Percentiles rank a stretch among this genome's conserved stretches.
Evolutionary conservation across 225 moss, liverwort and hornwort species (phyloP).

Genomic region (Takakia lepidozioides): DNA sequence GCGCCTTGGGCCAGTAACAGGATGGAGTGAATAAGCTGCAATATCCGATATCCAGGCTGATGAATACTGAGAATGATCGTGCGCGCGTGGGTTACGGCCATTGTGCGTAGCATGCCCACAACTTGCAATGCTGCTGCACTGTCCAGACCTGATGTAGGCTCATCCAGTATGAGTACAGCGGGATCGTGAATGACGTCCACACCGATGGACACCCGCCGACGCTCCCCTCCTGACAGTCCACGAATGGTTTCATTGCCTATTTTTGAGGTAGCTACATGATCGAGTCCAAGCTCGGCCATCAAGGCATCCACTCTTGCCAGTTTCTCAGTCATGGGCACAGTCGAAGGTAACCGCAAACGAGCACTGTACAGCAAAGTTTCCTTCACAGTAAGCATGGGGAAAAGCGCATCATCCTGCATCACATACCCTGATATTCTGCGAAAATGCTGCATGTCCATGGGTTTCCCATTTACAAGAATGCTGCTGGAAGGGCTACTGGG

Average conservation of each 20-base stretch:
- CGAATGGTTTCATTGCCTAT: slow-evolving; percentile 55
- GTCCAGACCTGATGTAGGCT: slow-evolving; percentile 65
- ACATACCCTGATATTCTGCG: slow-evolving; percentile 60
- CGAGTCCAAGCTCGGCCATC: slow-evolving; percentile 51
- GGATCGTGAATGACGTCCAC: slow-evolving; percentile 76
- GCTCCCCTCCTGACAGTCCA: slow-evolving; percentile 59
- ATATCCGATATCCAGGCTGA: slow-evolving; percentile 51
- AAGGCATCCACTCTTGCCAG: slow-evolving; percentile 39
- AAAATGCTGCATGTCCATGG: slow-evolving; percentile 44
- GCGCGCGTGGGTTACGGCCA: slow-evolving; percentile 39
- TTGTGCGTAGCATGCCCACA: slow-evolving; percentile 38
- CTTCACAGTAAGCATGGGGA: slow-evolving; percentile 53
- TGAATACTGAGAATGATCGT: slow-evolving; percentile 70
- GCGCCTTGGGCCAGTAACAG: slow-evolving; percentile 49
- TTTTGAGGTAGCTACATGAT: slow-evolving; percentile 31
- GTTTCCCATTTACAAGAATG: slow-evolving; percentile 53
- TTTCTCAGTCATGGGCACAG: slow-evolving; percentile 39
- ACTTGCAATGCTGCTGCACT: slow-evolving; percentile 57
- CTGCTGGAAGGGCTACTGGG: slow-evolving; percentile 37
- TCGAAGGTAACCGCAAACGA: slow-evolving; percentile 31
- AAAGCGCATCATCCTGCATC: no score
- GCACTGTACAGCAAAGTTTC: slow-evolving; percentile 62
- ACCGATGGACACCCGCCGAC: slow-evolving; percentile 61
- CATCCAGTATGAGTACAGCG: slow-evolving; percentile 55
- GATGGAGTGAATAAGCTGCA: slow-evolving; percentile 48